Evolutionary conservation across 768 basidiomycete genomes (phyloP), one percentile per base, ranked within the genome.

Genomic region (Epithele typhae): DNA sequence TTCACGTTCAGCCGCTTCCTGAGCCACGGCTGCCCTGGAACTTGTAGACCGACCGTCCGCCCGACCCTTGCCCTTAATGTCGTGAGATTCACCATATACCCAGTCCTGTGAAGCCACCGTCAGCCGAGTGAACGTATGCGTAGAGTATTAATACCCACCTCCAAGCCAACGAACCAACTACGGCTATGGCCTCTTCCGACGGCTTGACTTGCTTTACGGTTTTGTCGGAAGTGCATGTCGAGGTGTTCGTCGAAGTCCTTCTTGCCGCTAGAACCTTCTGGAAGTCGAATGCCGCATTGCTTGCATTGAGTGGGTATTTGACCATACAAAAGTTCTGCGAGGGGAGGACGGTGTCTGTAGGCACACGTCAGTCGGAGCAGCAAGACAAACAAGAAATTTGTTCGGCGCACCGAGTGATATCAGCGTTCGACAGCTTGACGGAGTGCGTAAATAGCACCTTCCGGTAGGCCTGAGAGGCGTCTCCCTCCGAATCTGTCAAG

Each of bases 141-240:
- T 17, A 53, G 41, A 40, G 23, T 3, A 43, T 40, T 9, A 17
- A 5, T 32, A 68, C 85, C 46, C 66, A 94, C 92, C 69, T 94
- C 89, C 49, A 82, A 70, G 52, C 77, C 72, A 43, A 89, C 74
- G 48, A 93, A 90, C 94, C 94, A 97, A 57, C 87, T 86, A 21
- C 95, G 78, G 57, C 86, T 89, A 56, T 92, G 84, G 30, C 92
- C 92, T 49, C 95, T 77, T 0, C 89, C 92, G 15, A 79, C 67
- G 34, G 81, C 83, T 63, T 87, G 84, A 58, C 74, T 82, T 22
- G 84, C 82, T 64, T 87, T 88, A 49, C 86, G 79, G 60, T 97
- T 98, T 63, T 95, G 87, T 62, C 84, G 77, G 69, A 96, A 97
- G 65, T 99, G 95, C 86, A 90, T 87, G 64, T 99, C 95, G 58